These are phyloP conservation scores for Coemansia biformis DNA, from an alignment of 192 early-diverging fungal genomes.

Conservation along the genomic window DNA sequence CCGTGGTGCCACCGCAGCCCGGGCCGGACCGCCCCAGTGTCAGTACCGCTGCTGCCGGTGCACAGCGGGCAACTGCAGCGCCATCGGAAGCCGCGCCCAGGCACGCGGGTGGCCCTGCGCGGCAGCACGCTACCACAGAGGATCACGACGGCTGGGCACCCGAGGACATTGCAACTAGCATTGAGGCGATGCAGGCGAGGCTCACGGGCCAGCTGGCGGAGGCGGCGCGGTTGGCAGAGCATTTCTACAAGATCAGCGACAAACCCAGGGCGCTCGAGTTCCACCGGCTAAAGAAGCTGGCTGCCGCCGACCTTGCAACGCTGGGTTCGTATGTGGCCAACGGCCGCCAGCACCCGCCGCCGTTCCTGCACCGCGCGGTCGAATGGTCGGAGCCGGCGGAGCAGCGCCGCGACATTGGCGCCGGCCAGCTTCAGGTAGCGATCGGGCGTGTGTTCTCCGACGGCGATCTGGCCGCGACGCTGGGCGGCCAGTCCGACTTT, in stretches of 20 bases:
- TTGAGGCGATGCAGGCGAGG: constrained; percentile 18
- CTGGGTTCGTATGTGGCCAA: constrained; percentile 23
- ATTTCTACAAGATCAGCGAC: constrained; percentile 28
- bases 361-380: constrained; percentile 31
- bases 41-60: too few relatives aligned
- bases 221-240: constrained; percentile 28
- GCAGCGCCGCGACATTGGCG: constrained; percentile 40
- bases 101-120: too few relatives aligned
- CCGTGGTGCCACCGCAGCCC: too few relatives aligned
- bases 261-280: constrained; percentile 38
- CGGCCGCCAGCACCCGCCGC: constrained; percentile 17
- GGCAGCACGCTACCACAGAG: background rate
- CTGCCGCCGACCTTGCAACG: constrained; percentile 25
- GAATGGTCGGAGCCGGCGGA: constrained; percentile 30
- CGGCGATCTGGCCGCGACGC: constrained; percentile 39
- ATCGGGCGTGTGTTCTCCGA: constrained; percentile 31
- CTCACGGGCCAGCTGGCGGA: constrained; percentile 16
- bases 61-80: too few relatives aligned
- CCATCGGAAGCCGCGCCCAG: too few relatives aligned
- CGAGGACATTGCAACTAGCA: constrained; percentile 10
- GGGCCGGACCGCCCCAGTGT: too few relatives aligned
- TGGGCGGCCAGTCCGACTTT: constrained; percentile 26
- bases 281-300: constrained; percentile 36
- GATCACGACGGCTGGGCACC: background rate
- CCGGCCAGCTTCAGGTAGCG: constrained; percentile 31